These are phyloP conservation scores for Aspergillus bertholletiae DNA, from an alignment of 495 filamentous ascomycete genomes.

Conservation along the genomic window DNA sequence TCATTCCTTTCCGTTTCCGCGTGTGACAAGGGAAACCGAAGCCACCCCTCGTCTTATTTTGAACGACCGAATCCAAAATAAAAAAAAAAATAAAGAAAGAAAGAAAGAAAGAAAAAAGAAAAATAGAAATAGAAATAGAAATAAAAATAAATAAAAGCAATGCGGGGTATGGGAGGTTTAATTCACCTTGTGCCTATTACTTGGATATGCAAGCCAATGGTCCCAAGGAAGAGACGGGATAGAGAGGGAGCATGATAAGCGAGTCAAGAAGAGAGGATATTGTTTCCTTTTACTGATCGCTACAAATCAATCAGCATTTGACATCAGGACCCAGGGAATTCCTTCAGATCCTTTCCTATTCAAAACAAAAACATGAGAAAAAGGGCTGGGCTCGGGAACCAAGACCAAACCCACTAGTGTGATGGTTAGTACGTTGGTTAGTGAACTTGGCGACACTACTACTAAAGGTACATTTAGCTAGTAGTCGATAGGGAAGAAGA, in stretches of 20 bases:
- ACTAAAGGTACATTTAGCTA: not conserved
- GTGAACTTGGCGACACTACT: not conserved
- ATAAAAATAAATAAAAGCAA: not conserved
- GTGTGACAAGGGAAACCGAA: conserved; percentile 7
- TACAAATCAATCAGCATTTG: not conserved
- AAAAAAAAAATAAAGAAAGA: too few relatives aligned
- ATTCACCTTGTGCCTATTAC: not conserved
- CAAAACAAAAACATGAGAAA: not conserved
- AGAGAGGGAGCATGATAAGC: not conserved
- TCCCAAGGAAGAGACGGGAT: not conserved
- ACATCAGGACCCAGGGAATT: not conserved
- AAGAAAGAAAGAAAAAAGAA: not conserved
- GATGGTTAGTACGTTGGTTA: not conserved
- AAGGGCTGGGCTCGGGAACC: not conserved
- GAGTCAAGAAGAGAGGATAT: conserved; percentile 4
- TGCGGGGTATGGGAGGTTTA: conserved; percentile 11
- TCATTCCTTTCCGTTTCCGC: conserved; percentile 1
- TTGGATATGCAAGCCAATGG: conserved; percentile 5
- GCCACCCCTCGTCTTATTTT: not conserved
- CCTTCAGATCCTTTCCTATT: not conserved
- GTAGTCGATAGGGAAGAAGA: too few relatives aligned
- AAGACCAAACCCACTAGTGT: not conserved
- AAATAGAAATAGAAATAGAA: not conserved
- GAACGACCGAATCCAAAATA: too few relatives aligned
- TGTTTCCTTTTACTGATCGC: not conserved